phyloP scores from a whole-genome alignment of 2,329 filamentous ascomycete genomes.

The Arthrinium puccinioides region DNA sequence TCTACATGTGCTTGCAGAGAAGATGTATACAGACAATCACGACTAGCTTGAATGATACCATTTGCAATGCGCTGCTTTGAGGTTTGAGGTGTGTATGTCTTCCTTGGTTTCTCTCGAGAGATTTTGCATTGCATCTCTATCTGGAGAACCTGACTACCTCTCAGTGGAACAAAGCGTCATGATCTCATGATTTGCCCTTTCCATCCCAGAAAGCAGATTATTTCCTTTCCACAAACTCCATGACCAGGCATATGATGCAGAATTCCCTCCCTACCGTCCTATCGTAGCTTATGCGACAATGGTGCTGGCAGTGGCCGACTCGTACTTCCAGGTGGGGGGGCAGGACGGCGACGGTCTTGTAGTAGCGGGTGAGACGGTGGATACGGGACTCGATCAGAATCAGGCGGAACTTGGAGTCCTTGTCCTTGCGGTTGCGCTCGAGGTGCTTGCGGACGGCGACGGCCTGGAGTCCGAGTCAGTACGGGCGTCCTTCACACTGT shows the following conservation, averaged over 20 bases:
- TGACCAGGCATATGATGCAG: slow-evolving; percentile 19
- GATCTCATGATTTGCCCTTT: too few relatives aligned
- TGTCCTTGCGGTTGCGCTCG: slow-evolving; percentile 99
- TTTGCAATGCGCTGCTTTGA: slow-evolving; percentile 1
- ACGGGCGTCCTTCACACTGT: neutral
- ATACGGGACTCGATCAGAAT: slow-evolving; percentile 99
- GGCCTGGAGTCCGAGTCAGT: slow-evolving; percentile 47
- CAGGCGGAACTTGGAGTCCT: slow-evolving; percentile 99
- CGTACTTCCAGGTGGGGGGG: slow-evolving; percentile 98
- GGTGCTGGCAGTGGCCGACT: slow-evolving; percentile 92
- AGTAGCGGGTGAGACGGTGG: slow-evolving; percentile 98
- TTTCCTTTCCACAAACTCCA: slow-evolving; percentile 24
- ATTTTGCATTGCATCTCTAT: slow-evolving; percentile 8
- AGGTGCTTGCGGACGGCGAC: slow-evolving; percentile 99
- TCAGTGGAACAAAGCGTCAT: slow-evolving; percentile 5
- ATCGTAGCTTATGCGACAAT: slow-evolving; percentile 69
- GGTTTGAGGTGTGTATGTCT: slow-evolving; percentile 1
- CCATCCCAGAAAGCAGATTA: slow-evolving; percentile 19
- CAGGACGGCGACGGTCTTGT: slow-evolving; percentile 86
- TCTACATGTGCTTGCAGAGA: too few relatives aligned
- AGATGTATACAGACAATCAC: too few relatives aligned
- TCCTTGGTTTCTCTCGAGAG: slow-evolving; percentile 1
- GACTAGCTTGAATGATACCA: slow-evolving; percentile 4
- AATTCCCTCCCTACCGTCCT: slow-evolving; percentile 9
- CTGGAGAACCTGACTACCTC: slow-evolving; percentile 6